Conservation (phyloP, 2,329 filamentous ascomycete species). For the Akanthomyces muscarius region DNA sequence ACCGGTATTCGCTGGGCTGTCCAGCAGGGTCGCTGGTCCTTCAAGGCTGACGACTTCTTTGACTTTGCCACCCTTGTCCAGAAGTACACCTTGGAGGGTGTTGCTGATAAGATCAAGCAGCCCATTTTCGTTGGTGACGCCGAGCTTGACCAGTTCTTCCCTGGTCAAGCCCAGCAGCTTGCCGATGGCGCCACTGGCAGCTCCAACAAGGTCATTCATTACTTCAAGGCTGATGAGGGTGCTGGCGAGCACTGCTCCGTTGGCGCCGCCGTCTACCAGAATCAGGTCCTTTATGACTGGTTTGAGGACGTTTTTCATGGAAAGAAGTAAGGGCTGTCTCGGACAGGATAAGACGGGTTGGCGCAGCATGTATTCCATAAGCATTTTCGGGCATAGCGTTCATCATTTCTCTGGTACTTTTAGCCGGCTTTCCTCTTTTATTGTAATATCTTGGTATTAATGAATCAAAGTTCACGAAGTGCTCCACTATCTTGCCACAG, state of each 20-base stretch:
- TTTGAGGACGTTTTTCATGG: conserved; percentile 6
- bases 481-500: background rate
- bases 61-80: conserved; percentile 21
- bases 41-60: conserved; percentile 24
- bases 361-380: background rate
- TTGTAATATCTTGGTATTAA: background rate
- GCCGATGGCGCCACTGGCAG: conserved; percentile 5
- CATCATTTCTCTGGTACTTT: background rate
- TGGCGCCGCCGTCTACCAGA: conserved; percentile 10
- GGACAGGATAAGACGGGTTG: background rate
- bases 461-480: background rate
- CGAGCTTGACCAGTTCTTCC: conserved; percentile 22
- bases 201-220: conserved; percentile 7
- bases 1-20: conserved; percentile 24
- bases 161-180: conserved; percentile 9
- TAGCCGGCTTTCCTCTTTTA: background rate
- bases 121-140: conserved; percentile 25
- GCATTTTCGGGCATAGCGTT: background rate
- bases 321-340: background rate
- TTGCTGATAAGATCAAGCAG: conserved; percentile 22
- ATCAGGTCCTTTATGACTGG: conserved; percentile 16
- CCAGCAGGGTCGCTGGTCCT: conserved; percentile 27
- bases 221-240: conserved; percentile 9
- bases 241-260: conserved; percentile 17
- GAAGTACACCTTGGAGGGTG: conserved; percentile 20